Conservation (phyloP, 768 basidiomycete genomes). For the Aureoboletus auriporus region DNA sequence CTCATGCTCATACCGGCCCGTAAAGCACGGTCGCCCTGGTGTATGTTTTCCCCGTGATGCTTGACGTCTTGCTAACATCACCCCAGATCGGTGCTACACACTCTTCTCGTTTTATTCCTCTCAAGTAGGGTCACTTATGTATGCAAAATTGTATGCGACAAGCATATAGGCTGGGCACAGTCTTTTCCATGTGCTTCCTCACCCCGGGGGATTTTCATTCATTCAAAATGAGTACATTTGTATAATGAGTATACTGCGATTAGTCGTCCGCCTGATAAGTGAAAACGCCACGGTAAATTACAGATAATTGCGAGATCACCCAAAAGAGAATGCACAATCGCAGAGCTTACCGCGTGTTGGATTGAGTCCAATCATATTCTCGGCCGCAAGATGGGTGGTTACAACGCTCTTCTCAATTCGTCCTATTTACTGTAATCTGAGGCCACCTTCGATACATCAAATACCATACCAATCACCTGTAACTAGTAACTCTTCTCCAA, state of each 20-base stretch:
- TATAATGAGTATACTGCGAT: slow-evolving; percentile 58
- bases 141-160: slow-evolving; percentile 37
- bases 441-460: too few species aligned
- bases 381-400: too few species aligned
- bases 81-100: slow-evolving; percentile 84
- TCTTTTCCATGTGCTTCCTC: slow-evolving; percentile 1
- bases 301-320: slow-evolving; percentile 50
- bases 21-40: slow-evolving; percentile 99
- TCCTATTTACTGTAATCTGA: too few species aligned
- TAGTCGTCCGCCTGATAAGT: slow-evolving; percentile 56
- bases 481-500: too few species aligned
- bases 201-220: slow-evolving; percentile 15
- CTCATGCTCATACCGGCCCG: slow-evolving; percentile 95
- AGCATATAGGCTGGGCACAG: slow-evolving; percentile 22
- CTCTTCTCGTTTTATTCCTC: slow-evolving; percentile 90
- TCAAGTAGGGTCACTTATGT: slow-evolving; percentile 67
- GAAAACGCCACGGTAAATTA: slow-evolving; percentile 50
- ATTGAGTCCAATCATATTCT: too few species aligned
- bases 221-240: slow-evolving; percentile 39
- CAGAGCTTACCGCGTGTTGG: too few species aligned
- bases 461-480: too few species aligned
- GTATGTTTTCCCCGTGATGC: slow-evolving; percentile 46
- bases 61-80: slow-evolving; percentile 9
- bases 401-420: too few species aligned
- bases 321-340: slow-evolving; percentile 21